Base-by-base conservation (phyloP, 306 rosid genomes). In the Corylus avellana region DNA sequence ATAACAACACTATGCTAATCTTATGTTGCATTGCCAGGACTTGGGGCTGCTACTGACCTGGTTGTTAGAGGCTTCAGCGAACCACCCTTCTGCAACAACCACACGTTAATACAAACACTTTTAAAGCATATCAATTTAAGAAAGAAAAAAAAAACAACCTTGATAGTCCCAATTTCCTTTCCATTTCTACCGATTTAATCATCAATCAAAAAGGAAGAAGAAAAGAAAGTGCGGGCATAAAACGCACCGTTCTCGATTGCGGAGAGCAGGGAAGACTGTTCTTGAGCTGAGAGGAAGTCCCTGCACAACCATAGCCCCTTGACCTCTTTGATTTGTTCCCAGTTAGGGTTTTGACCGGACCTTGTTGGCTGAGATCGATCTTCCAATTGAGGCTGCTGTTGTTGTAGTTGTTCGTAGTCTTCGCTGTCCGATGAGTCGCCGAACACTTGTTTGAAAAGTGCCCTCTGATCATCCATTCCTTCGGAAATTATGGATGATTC, bases 301-400 rank as follows among this genome's bases (percentile, higher is more conserved):
- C 58, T 81, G 90, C 88, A 87, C 2, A 92, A 35, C 92, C 92
- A 92, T 63, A 92, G 77, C 1, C 98, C 98, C 29, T 86, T 80
- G 75, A 94, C 85, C 83, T 83, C 79, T 55, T 66, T 58, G 16
- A 87, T 67, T 7, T 76, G 68, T 35, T 80, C 88, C 91, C 91
- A 90, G 56, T 9, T 67, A n/a, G 55, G 71, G 56, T 61, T 72
- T 12, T 66, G 83, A n/a, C 22, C 67, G 22, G 7, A 39, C 2
- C 27, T 66, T 16, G 27, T 70, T 9, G 22, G 63, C 8, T 3
- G 66, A 46, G 74, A 25, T 73, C 13, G 67, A 63, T 63, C 82
- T 67, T 39, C 72, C 50, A 67, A 55, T 56, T 62, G 50, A 2
- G n/a, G n/a, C 14, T 20, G 10, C 8, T 47, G 68, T 3, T 12